Evolutionary conservation across 2,329 filamentous ascomycete species (phyloP).

Genomic region (Verticillium longisporum): DNA sequence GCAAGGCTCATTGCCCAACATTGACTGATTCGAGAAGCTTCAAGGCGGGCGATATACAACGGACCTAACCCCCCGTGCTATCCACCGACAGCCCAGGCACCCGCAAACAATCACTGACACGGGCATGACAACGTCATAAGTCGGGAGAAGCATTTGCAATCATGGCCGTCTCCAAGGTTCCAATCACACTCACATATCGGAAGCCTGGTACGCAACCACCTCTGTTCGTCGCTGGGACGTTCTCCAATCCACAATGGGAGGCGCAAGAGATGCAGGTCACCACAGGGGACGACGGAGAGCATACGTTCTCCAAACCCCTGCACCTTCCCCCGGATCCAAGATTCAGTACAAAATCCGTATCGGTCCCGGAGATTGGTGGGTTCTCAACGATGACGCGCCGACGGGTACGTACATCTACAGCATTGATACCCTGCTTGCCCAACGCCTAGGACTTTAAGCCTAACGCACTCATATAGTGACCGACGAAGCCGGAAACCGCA

Average conservation of each 20-base stretch:
- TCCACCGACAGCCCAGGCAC: not conserved
- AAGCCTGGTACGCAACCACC: constrained; percentile 56
- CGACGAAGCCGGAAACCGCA: constrained; percentile 39
- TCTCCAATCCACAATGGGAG: constrained; percentile 61
- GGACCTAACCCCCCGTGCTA: too few relatives aligned
- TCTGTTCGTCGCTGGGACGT: constrained; percentile 63
- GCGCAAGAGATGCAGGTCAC: constrained; percentile 57
- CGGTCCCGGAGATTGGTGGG: constrained; percentile 63
- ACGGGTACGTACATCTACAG: constrained; percentile 38
- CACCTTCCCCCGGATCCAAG: constrained; percentile 46
- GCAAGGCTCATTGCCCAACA: not conserved
- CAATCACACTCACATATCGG: constrained; percentile 54
- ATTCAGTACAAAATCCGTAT: constrained; percentile 72
- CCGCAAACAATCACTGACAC: not conserved
- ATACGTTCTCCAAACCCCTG: constrained; percentile 52
- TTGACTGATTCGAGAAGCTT: not conserved
- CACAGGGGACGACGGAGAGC: constrained; percentile 42
- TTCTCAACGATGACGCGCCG: constrained; percentile 55
- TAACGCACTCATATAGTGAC: constrained; percentile 20
- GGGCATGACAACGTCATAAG: not conserved
- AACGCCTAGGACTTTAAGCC: not conserved
- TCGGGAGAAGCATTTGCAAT: not conserved
- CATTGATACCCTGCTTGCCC: not conserved
- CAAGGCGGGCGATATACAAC: not conserved
- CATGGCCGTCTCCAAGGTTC: constrained; percentile 29